phyloP scores from a whole-genome alignment of 768 basidiomycete species.

The Cantharellus cinnabarinus region DNA sequence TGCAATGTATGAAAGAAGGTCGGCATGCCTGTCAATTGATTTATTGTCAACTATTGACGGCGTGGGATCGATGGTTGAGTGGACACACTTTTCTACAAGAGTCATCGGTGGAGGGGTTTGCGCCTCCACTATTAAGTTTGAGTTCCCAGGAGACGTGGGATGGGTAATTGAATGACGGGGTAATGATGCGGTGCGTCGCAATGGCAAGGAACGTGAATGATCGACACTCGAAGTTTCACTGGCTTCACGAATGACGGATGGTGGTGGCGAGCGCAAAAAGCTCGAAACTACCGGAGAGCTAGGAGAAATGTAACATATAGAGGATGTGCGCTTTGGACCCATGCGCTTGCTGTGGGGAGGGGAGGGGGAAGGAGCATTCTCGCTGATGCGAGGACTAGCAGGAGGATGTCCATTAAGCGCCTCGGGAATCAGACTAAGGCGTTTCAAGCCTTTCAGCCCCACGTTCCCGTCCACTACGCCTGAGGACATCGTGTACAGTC shows the following conservation, averaged over 20 bases:
- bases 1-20: slow-evolving; percentile 64
- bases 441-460: not conserved
- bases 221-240: not conserved
- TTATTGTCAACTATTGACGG: too few species aligned
- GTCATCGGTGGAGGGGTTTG: not conserved
- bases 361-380: not conserved
- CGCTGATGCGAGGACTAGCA: not conserved
- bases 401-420: not conserved
- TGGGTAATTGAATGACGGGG: too few species aligned
- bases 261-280: not conserved
- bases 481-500: too few species aligned
- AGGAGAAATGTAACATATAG: not conserved
- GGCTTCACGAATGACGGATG: not conserved
- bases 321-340: not conserved
- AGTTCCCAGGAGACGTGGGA: too few species aligned
- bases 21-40: slow-evolving; percentile 37
- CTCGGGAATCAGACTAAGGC: not conserved
- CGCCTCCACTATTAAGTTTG: not conserved
- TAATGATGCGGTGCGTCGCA: not conserved
- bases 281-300: not conserved
- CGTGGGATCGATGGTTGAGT: not conserved
- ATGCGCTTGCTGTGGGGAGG: not conserved
- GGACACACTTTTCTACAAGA: not conserved
- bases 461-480: too few species aligned
- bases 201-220: not conserved